Evolutionary conservation across 1,284 basidiomycete genomes (phyloP), one percentile per base, ranked within the genome.

Genomic region (Fistulina hepatica): DNA sequence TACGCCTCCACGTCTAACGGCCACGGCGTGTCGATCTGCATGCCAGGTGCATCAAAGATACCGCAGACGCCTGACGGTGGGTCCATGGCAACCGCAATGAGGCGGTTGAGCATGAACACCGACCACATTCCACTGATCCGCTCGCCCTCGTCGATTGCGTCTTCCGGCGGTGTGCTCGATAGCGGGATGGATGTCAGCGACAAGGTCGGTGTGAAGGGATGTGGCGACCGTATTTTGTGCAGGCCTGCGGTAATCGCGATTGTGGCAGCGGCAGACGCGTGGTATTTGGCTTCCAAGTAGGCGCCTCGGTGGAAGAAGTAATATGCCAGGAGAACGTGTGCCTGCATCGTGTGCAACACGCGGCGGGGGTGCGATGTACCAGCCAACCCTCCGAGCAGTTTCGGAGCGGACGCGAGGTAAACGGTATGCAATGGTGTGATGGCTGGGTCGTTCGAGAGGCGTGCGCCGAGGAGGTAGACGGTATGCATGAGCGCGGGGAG

Each of bases 111-210:
- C 25, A 59, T 53, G 43, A 67, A 67, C 7, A 69, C 67, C 4
- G 64, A 54, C 74, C 73, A 78, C 47, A 76, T 76, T 2, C 64
- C 67, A 43, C 68, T 67, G 34, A 76, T 73, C 21, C 69, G 59
- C 49, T 77, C 73, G 13, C 65, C 73, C 46, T 73, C 69, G 44
- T 75, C 73, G 21, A 69, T 48, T n/a, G 41, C 41, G 45, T 60
- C 59, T 7, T 40, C 43, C 8, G 64, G 56, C 20, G 48, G 49
- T 3, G 15, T 31, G 28, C 17, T 12, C 27, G 17, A 16, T 16
- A 30, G 27, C 3, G 53, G 54, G 2, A 53, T 56, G 1, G 58
- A 50, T 2, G 56, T 52, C 10, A 52, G 48, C 10, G 5, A 13
- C 10, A 16, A 10, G 8, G 13, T 19, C 3, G 10, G 15, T 8